These are phyloP conservation scores for Meredithiella fracta DNA, from an alignment of 2,329 filamentous ascomycete species.

Conservation along the genomic window DNA sequence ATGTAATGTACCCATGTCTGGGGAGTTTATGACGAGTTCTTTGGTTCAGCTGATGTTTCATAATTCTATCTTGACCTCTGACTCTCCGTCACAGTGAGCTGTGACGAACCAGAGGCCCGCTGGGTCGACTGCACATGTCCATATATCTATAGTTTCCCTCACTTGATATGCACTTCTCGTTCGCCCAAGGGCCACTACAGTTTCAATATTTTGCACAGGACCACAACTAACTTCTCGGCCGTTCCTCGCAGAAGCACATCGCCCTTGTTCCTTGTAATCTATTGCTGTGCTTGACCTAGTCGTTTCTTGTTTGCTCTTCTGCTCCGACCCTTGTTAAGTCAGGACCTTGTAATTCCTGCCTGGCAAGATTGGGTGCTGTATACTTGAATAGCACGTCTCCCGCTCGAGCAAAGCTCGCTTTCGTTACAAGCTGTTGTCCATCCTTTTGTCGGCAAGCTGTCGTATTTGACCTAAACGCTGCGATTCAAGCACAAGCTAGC, in stretches of 20 bases:
- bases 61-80: too few species aligned
- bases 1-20: too few species aligned
- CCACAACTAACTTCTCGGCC: constrained; percentile 2
- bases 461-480: not conserved
- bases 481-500: not conserved
- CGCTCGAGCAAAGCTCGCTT: constrained; percentile 1
- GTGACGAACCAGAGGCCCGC: too few species aligned
- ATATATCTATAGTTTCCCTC: not conserved
- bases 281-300: not conserved
- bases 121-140: too few species aligned
- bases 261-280: not conserved
- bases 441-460: not conserved
- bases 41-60: too few species aligned
- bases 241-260: not conserved
- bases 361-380: not conserved
- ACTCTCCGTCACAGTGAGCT: too few species aligned
- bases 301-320: not conserved
- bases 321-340: not conserved
- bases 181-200: not conserved
- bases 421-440: not conserved
- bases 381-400: constrained; percentile 8
- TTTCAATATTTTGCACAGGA: not conserved
- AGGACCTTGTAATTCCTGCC: not conserved
- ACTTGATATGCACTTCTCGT: not conserved
- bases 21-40: too few species aligned